Evolutionary conservation across 306 rosid species (phyloP), one percentile per base, ranked within the genome.

Genomic region (Crotalaria pallida): DNA sequence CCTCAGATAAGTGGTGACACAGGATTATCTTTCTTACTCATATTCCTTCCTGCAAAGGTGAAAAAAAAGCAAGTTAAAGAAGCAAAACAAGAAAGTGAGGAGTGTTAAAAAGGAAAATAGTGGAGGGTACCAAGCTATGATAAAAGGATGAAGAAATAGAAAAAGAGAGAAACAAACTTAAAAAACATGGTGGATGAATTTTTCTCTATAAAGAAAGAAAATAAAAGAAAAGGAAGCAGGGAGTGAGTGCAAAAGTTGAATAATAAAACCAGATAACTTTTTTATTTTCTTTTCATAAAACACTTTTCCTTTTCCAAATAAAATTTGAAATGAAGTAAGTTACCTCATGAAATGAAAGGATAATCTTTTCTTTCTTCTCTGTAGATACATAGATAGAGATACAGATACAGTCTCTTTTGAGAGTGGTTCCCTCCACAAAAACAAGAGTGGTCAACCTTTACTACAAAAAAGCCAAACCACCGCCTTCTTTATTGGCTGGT

Each of bases 11-110:
- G 82, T 73, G 72, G 81, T 52, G 65, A 57, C 70, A 71, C 29
- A 72, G 77, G 13, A 41, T 12, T 57, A 72, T 55, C 34, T 80
- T 73, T 74, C 81, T 82, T 77, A 81, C 87, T 73, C 83, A 82
- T 80, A 77, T 87, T 86, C 95, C 97, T 87, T 86, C 95, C 97
- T 91, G 97, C 88, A 87, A 41, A 80, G 80, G 76, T 31, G 74
- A 82, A 49, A 73, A 83, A 74, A 80, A 79, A 77, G 69, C 49
- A 72, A 75, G 86, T 58, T 71, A 77, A 70, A 79, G 79, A 58
- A 74, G 69, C 22, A 47, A 44, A 38, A 60, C 34, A 67, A 68
- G 83, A 82, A 72, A 85, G 86, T 81, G 62, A 55, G 56, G 84
- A 72, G 82, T 76, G 65, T 74, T 82, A 86, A 87, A 80, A 83